Percentiles rank a stretch among this genome's conserved stretches.
Conservation (phyloP, 805 yeast species). For the Vanderwaltozyma polyspora region DNA sequence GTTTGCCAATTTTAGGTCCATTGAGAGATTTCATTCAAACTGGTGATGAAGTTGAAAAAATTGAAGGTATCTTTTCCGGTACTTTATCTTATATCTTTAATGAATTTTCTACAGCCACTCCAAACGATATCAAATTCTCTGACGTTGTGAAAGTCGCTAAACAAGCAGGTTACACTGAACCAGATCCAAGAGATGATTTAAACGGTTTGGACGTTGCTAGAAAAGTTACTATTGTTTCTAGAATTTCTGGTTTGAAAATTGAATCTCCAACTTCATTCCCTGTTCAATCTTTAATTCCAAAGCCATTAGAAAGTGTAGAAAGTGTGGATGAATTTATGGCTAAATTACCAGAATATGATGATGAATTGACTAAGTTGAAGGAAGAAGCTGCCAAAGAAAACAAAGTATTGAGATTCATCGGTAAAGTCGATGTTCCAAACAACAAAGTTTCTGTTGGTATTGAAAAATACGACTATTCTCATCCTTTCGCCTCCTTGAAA, state of each 20-base stretch:
- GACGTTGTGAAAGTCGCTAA: constrained; percentile 86
- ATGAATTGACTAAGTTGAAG: constrained; percentile 64
- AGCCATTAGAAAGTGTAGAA: constrained; percentile 60
- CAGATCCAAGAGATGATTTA: constrained; percentile 98
- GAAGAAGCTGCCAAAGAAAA: constrained; percentile 69
- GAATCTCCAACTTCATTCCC: constrained; percentile 88
- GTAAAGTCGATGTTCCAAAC: constrained; percentile 68
- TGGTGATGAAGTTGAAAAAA: constrained; percentile 83
- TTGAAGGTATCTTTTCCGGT: constrained; percentile 96
- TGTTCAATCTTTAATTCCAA: constrained; percentile 87
- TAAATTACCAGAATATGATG: constrained; percentile 74
- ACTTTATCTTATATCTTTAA: constrained; percentile 91
- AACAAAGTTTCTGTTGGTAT: constrained; percentile 75
- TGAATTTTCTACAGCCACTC: constrained; percentile 65
- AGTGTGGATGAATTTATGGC: constrained; percentile 70
- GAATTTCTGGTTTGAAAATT: constrained; percentile 78
- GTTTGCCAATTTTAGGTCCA: constrained; percentile 85
- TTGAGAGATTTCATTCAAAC: constrained; percentile 80
- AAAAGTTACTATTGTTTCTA: constrained; percentile 90
- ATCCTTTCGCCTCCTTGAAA: constrained; percentile 90
- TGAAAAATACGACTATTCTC: constrained; percentile 74
- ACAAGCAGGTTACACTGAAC: constrained; percentile 91
- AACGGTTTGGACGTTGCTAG: constrained; percentile 98
- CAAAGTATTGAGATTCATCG: constrained; percentile 89
- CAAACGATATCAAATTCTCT: constrained; percentile 63